Percentiles rank a stretch among this genome's conserved stretches.
These are phyloP conservation scores for Aspergillus incahuasiensis DNA, from an alignment of 495 filamentous ascomycete genomes.

Conservation along the genomic window DNA sequence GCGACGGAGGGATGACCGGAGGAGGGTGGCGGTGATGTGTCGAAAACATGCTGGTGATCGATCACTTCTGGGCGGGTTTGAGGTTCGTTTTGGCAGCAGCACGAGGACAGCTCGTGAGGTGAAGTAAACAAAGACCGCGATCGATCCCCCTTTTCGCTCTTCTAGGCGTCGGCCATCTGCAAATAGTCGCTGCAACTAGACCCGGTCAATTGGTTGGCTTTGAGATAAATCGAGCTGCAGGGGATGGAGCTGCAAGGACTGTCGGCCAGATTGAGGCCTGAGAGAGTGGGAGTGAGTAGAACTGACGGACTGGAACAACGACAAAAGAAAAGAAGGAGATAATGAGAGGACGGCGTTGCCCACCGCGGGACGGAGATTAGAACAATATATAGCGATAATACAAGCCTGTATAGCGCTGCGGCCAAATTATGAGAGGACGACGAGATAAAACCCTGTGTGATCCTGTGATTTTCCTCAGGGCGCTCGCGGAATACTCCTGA, in stretches of 20 bases:
- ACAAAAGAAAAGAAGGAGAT: background rate
- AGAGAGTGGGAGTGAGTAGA: too few species aligned
- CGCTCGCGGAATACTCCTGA: background rate
- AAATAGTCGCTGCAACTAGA: background rate
- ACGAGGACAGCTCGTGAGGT: background rate
- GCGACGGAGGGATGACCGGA: constrained; percentile 49
- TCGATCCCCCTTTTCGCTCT: constrained; percentile 8
- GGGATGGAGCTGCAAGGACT: constrained; percentile 7
- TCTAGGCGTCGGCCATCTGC: constrained; percentile 15
- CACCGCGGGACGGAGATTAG: background rate
- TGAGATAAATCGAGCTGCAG: constrained; percentile 10
- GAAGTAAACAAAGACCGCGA: background rate
- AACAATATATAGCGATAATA: background rate
- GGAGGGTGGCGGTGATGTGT: constrained; percentile 13
- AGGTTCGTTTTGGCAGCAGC: background rate
- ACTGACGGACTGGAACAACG: background rate
- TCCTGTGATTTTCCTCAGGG: background rate
- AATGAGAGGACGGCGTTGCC: background rate
- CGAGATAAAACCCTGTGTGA: background rate
- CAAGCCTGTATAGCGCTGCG: background rate
- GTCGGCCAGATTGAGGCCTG: constrained; percentile 2
- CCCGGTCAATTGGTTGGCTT: constrained; percentile 5
- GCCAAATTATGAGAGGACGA: background rate
- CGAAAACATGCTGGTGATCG: constrained; percentile 7
- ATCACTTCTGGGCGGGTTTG: background rate